Evolutionary conservation across 2,329 filamentous ascomycete species (phyloP).

Genomic region (Colletotrichum lupini): DNA sequence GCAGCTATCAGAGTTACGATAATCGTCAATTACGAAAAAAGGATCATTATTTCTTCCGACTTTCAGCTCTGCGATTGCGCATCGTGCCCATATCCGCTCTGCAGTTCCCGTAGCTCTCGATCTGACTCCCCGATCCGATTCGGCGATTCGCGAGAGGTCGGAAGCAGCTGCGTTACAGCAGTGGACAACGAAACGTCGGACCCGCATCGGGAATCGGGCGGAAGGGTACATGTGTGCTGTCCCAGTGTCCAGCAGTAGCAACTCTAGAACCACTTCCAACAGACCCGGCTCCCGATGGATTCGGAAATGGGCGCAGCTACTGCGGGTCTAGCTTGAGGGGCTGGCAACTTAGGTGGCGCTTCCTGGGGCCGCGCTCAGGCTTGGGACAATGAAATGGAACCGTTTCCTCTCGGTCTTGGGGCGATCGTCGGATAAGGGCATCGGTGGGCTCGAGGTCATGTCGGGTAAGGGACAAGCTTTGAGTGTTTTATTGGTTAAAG

Average conservation of each 20-base stretch:
- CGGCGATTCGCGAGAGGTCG: neutral
- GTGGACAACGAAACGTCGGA: slow-evolving; percentile 20
- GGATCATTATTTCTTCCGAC: neutral
- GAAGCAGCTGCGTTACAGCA: slow-evolving; percentile 9
- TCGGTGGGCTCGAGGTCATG: neutral
- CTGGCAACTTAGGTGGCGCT: neutral
- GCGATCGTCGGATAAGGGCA: slow-evolving; percentile 22
- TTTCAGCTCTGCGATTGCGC: neutral
- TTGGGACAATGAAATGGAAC: neutral
- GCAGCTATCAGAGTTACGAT: neutral
- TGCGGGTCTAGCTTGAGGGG: neutral
- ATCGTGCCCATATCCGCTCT: neutral
- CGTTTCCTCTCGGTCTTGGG: neutral
- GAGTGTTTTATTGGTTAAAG: neutral
- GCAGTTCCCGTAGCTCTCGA: neutral
- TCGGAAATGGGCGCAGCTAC: slow-evolving; percentile 4
- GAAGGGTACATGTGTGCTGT: neutral
- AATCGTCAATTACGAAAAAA: neutral
- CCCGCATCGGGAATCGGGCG: slow-evolving; percentile 23
- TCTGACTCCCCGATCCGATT: neutral
- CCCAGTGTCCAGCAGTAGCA: neutral
- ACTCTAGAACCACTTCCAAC: neutral
- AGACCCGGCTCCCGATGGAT: slow-evolving; percentile 15
- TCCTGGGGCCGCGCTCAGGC: slow-evolving; percentile 3
- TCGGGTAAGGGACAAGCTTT: slow-evolving; percentile 21